Percentiles rank a stretch among this genome's conserved stretches.
Evolutionary conservation across 2,329 filamentous ascomycete species (phyloP).

Genomic region (Pseudogymnoascus sp.): DNA sequence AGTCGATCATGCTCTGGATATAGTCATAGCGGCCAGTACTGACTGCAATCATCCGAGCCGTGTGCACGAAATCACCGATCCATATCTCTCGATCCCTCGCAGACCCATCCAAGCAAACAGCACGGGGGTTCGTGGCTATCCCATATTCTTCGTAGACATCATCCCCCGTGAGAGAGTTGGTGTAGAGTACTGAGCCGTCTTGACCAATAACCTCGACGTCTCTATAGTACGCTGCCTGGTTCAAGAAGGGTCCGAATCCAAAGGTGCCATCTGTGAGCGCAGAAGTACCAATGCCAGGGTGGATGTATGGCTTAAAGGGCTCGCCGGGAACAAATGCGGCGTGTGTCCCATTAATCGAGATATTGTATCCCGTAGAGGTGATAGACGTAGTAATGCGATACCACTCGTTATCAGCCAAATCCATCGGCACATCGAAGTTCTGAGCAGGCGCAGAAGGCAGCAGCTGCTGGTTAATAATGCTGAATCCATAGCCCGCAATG

Average conservation of each 20-base stretch:
- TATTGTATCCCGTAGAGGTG: conserved; percentile 22
- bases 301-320: conserved; percentile 14
- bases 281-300: conserved; percentile 11
- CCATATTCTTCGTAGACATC: conserved; percentile 33
- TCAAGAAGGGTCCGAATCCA: conserved; percentile 36
- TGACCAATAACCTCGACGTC: conserved; percentile 26
- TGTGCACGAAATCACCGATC: conserved; percentile 38
- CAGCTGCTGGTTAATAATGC: conserved; percentile 32
- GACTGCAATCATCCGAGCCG: conserved; percentile 30
- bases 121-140: conserved; percentile 28
- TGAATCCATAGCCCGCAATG: conserved; percentile 29
- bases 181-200: conserved; percentile 28
- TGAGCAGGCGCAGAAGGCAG: conserved; percentile 24
- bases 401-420: conserved; percentile 31
- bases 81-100: conserved; percentile 37
- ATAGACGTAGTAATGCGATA: conserved; percentile 33
- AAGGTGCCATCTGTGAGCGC: conserved; percentile 28
- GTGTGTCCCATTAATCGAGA: conserved; percentile 25
- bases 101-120: conserved; percentile 36
- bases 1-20: conserved; percentile 30
- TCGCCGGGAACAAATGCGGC: conserved; percentile 11
- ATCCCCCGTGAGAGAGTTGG: conserved; percentile 24
- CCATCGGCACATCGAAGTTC: conserved; percentile 23
- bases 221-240: conserved; percentile 32
- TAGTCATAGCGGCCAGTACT: conserved; percentile 33